phyloP scores from a whole-genome alignment of 225 moss, liverwort and hornwort genomes.

The Sphagnum contortum region DNA sequence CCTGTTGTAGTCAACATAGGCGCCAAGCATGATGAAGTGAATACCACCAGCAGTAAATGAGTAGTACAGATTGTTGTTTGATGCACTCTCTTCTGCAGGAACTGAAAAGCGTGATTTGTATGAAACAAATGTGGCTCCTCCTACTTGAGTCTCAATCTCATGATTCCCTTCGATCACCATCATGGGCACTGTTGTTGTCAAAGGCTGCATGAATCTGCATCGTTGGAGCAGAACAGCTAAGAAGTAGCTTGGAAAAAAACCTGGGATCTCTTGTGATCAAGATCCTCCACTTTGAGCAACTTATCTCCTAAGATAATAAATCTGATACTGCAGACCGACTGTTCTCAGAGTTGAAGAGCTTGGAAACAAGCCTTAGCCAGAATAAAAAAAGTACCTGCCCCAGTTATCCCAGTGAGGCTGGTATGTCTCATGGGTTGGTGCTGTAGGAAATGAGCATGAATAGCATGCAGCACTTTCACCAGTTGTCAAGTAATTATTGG shows the following conservation, averaged over 20 bases:
- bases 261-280: too few species aligned
- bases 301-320: too few species aligned
- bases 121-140: constrained; percentile 48
- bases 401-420: constrained; percentile 86
- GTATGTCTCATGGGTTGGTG: constrained; percentile 62
- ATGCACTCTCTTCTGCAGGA: constrained; percentile 62
- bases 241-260: too few species aligned
- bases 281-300: too few species aligned
- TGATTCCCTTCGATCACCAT: constrained; percentile 87
- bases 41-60: constrained; percentile 73
- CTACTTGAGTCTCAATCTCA: constrained; percentile 70
- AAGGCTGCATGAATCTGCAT: constrained; percentile 56
- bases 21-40: constrained; percentile 78
- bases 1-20: constrained; percentile 59
- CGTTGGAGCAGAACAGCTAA: neutral
- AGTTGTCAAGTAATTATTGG: constrained; percentile 69
- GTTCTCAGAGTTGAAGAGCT: too few species aligned
- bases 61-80: constrained; percentile 63
- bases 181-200: constrained; percentile 57
- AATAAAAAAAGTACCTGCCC: constrained; percentile 34
- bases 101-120: constrained; percentile 62
- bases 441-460: constrained; percentile 45
- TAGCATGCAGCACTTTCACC: constrained; percentile 63
- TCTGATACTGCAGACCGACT: too few species aligned
- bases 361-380: too few species aligned